These are phyloP conservation scores for Cutaneotrichosporon cyanovorans DNA, from an alignment of 1,284 basidiomycete species.

Conservation along the genomic window DNA sequence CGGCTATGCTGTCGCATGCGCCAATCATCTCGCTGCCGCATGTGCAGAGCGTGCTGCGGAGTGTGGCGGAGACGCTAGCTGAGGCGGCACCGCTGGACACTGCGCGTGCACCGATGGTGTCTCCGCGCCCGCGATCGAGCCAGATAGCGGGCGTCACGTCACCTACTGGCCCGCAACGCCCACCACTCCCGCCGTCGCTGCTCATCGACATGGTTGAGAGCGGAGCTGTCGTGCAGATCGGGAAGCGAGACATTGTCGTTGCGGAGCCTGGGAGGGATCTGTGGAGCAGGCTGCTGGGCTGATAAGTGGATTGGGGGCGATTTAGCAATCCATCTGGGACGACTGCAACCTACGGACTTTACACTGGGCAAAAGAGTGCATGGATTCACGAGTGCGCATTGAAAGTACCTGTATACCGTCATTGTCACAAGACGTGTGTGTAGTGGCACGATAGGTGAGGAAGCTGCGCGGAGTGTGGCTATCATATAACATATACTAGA, in stretches of 20 bases:
- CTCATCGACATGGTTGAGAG: slow-evolving; percentile 18
- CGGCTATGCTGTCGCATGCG: slow-evolving; percentile 22
- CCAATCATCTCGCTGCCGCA: slow-evolving; percentile 28
- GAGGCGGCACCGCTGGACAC: slow-evolving; percentile 25
- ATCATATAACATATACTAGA: too few relatives aligned
- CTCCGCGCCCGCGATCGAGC: neutral
- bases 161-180: neutral
- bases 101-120: neutral
- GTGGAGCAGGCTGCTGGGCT: slow-evolving; percentile 18
- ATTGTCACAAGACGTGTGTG: too few relatives aligned
- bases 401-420: too few relatives aligned
- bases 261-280: slow-evolving; percentile 17
- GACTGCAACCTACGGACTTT: neutral
- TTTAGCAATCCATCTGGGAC: too few relatives aligned
- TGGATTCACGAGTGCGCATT: neutral
- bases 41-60: slow-evolving; percentile 30
- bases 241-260: slow-evolving; percentile 19
- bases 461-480: too few relatives aligned
- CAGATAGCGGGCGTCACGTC: too few relatives aligned
- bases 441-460: too few relatives aligned
- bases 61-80: slow-evolving; percentile 31
- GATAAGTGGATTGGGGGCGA: too few relatives aligned
- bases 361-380: neutral
- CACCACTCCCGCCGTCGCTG: slow-evolving; percentile 6
- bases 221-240: slow-evolving; percentile 9